These are phyloP conservation scores for Myriosclerotinia scirpicola DNA, from an alignment of 2,329 filamentous ascomycete species.

Conservation along the genomic window DNA sequence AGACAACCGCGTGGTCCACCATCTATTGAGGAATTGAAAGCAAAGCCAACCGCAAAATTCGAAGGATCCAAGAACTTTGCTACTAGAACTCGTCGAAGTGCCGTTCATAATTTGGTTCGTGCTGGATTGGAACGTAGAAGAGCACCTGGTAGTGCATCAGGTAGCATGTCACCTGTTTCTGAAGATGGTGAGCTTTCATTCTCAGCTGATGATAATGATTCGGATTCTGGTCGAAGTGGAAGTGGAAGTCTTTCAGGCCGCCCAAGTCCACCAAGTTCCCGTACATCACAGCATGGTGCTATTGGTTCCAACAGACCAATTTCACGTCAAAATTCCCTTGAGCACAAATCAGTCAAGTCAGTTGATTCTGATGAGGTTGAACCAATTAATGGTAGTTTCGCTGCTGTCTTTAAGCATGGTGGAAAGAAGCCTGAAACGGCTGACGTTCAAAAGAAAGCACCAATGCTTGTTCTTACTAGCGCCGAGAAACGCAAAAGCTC, in stretches of 20 bases:
- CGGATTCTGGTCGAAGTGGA: conserved; percentile 65
- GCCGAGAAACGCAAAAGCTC: conserved; percentile 86
- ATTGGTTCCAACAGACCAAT: conserved; percentile 85
- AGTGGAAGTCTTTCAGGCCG: conserved; percentile 76
- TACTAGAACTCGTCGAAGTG: conserved; percentile 85
- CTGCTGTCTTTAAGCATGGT: conserved; percentile 64
- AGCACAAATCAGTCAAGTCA: conserved; percentile 50
- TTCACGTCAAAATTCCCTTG: conserved; percentile 60
- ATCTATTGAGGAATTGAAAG: conserved; percentile 82
- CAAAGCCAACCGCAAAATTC: conserved; percentile 86
- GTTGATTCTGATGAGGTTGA: conserved; percentile 54
- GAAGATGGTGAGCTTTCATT: conserved; percentile 70
- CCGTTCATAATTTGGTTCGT: conserved; percentile 86
- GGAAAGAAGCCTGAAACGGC: conserved; percentile 55
- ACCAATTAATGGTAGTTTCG: conserved; percentile 61
- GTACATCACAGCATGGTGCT: conserved; percentile 76
- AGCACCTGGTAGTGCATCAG: conserved; percentile 70
- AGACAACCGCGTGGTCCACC: conserved; percentile 93
- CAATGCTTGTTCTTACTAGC: conserved; percentile 83
- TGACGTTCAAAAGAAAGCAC: conserved; percentile 73
- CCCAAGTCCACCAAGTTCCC: conserved; percentile 70
- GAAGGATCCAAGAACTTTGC: conserved; percentile 99
- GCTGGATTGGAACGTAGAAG: conserved; percentile 82
- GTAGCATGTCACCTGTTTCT: conserved; percentile 86
- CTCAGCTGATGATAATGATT: conserved; percentile 69